Evolutionary conservation across 257 asterid genomes (phyloP).

Genomic region (Przewalskia tangutica): DNA sequence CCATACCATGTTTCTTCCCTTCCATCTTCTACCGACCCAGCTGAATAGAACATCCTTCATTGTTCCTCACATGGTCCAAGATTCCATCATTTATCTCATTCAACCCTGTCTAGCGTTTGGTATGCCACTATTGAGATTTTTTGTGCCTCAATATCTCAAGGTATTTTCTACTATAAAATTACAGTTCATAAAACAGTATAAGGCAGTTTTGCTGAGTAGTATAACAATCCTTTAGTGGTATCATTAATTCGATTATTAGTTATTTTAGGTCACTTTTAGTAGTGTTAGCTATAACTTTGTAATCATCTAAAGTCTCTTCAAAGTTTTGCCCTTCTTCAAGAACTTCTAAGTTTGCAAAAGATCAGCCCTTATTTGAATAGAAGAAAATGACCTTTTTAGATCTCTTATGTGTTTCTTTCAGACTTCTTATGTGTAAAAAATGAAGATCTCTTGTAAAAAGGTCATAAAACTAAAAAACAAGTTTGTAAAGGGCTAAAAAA

Average conservation of each 20-base stretch:
- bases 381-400: too few relatives aligned
- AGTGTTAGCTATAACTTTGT: too few relatives aligned
- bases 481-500: too few relatives aligned
- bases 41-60: neutral
- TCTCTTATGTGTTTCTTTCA: too few relatives aligned
- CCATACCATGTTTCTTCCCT: neutral
- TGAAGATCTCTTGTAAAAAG: too few relatives aligned
- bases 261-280: neutral
- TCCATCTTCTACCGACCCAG: neutral
- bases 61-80: neutral
- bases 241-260: neutral
- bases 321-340: too few relatives aligned
- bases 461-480: too few relatives aligned
- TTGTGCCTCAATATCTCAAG: neutral
- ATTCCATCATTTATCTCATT: neutral
- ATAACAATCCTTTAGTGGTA: neutral
- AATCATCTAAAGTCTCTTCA: too few relatives aligned
- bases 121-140: neutral
- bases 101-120: neutral
- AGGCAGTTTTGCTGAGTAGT: neutral
- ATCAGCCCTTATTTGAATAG: too few relatives aligned
- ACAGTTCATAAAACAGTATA: neutral
- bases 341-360: too few relatives aligned
- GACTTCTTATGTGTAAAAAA: too few relatives aligned
- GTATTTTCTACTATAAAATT: neutral